These are phyloP conservation scores for Mrakia blollopis DNA, from an alignment of 768 basidiomycete species.

Conservation along the genomic window DNA sequence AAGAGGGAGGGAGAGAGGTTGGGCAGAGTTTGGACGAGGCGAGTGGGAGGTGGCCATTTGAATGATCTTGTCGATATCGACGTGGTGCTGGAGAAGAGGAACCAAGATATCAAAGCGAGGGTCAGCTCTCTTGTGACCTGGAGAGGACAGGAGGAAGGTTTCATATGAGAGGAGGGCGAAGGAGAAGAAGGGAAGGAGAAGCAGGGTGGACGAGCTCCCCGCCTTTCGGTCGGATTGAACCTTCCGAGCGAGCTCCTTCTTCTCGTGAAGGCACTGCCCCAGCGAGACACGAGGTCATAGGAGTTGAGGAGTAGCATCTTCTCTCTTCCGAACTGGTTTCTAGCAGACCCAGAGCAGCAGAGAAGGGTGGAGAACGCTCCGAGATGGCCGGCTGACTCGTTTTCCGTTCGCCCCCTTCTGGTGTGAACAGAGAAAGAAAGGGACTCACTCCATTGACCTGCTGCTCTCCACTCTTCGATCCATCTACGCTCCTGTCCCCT, in stretches of 20 bases:
- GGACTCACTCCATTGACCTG: constrained; percentile 13
- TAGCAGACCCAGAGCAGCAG: not conserved
- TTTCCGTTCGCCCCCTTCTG: not conserved
- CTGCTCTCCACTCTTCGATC: not conserved
- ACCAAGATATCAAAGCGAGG: not conserved
- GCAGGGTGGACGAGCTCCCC: not conserved
- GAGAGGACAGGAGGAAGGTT: not conserved
- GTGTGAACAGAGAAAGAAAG: not conserved
- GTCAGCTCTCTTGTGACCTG: constrained; percentile 1
- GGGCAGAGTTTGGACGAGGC: constrained; percentile 30
- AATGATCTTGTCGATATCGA: constrained; percentile 84
- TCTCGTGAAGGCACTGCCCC: not conserved
- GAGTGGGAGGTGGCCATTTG: constrained; percentile 76
- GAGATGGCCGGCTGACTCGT: not conserved
- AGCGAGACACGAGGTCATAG: too few relatives aligned
- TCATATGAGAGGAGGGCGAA: too few relatives aligned
- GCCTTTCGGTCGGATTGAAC: not conserved
- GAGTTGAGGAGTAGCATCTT: not conserved
- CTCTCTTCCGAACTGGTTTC: not conserved
- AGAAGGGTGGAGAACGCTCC: not conserved
- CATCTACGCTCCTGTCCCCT: not conserved
- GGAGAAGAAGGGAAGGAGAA: not conserved
- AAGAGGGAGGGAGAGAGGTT: constrained; percentile 38
- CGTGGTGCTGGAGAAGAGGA: not conserved
- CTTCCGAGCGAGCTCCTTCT: not conserved